Base-by-base conservation (phyloP, 345 rosid species). In the Rhodomyrtus tomentosa region DNA sequence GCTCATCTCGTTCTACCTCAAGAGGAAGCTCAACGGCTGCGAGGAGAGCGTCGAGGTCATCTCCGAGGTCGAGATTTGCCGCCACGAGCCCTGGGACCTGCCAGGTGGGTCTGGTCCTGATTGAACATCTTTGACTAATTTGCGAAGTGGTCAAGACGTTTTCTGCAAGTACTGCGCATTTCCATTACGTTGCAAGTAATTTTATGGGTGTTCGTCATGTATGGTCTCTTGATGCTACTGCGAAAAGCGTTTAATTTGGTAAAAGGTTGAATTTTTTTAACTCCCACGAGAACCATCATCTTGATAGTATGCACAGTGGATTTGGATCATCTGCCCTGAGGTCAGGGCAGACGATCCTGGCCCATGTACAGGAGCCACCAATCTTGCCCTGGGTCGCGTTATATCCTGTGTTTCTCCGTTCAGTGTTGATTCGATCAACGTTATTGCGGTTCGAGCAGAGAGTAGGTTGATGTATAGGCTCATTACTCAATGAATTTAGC, bases 11-110 rank as follows among this genome's bases (percentile, higher is more conserved):
- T 92, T 89, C 83, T 95, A 96, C 90, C 93, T 95, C 74, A 91
- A 86, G 88, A 94, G 92, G 92, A 96, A 95, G 93, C 80, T 93
- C 74, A 93, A 93, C 10, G 98, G 98, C 8, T 85, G 85, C n/a
- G 97, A 93, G 27, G 85, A 89, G 79, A 90, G 94, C 24, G 95
- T 95, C 3, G 98, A 92, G 76, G 94, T 95, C 56, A 93, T 96
- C 80, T 32, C 95, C 2, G 94, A 94, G 83, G 86, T 96, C 36
- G 98, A 96, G 48, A 91, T 96, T 85, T 94, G 96, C 88, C 90
- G 87, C 82, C 82, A 88, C 62, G 98, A 95, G 90, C 98, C 99
- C 5, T 95, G 99, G 98, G 98, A 95, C 88, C 91, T 96, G 74
- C 99, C 98, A 82, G 98, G 98, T 96, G 59, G 2, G 49, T 42